Evolutionary conservation across 139 green algal genomes (phyloP).

Genomic region (Desmodesmus armatus): DNA sequence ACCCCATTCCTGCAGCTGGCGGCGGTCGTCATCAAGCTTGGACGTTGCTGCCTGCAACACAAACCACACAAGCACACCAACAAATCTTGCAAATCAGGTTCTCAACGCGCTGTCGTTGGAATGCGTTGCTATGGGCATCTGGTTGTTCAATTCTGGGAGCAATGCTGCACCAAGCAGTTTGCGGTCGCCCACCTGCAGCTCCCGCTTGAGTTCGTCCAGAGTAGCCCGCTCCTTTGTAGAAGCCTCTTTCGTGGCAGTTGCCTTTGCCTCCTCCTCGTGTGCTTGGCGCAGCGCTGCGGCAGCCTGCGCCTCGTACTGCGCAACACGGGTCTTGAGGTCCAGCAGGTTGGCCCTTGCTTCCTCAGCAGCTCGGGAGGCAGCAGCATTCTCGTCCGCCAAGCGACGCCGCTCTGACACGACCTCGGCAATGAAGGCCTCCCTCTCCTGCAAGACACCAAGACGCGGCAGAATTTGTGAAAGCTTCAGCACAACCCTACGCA

Average conservation of each 20-base stretch:
- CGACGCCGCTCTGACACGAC: conserved; percentile 31
- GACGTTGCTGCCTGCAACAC: conserved; percentile 16
- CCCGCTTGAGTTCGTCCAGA: conserved; percentile 6
- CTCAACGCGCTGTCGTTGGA: background rate
- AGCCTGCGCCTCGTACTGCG: conserved; percentile 31
- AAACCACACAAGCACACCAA: background rate
- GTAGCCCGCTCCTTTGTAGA: conserved; percentile 9
- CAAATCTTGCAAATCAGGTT: background rate
- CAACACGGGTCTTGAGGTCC: conserved; percentile 36
- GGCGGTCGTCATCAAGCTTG: conserved; percentile 25
- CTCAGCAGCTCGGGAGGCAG: background rate
- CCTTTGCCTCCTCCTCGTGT: conserved; percentile 20
- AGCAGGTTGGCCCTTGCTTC: conserved; percentile 43
- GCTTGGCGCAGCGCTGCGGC: conserved; percentile 38
- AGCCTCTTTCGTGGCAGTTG: background rate
- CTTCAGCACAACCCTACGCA: background rate
- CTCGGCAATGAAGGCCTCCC: conserved; percentile 33
- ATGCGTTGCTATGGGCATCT: no score
- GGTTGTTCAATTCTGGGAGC: no score
- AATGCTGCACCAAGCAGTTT: no score
- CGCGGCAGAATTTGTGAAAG: no score
- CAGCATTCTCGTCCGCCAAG: conserved; percentile 25
- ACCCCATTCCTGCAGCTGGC: conserved; percentile 30
- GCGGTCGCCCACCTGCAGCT: conserved; percentile 33
- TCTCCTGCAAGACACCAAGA: conserved; percentile 42